Conservation (phyloP, 805 yeast species). For the Candida methanosorbosa region DNA sequence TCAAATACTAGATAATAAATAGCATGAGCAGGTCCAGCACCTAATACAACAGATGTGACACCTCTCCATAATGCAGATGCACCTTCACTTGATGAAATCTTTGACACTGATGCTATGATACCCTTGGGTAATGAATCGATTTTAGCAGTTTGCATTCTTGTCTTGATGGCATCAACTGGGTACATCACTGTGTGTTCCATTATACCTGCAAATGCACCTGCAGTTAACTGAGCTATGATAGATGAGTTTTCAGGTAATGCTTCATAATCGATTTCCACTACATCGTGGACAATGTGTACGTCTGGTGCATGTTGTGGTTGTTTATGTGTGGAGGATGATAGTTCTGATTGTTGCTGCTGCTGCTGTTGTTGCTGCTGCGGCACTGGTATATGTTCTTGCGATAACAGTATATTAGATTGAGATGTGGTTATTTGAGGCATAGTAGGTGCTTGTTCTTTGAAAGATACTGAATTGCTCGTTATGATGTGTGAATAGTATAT, state of each 20-base stretch:
- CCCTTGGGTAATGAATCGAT: slow-evolving; percentile 23
- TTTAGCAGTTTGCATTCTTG: slow-evolving; percentile 73
- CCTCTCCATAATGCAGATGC: slow-evolving; percentile 89
- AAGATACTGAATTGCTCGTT: too few species aligned
- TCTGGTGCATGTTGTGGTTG: too few species aligned
- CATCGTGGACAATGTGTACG: slow-evolving; percentile 8
- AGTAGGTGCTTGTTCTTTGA: too few species aligned
- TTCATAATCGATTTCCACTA: slow-evolving; percentile 72
- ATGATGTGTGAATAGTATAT: too few species aligned
- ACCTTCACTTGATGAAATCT: slow-evolving; percentile 83
- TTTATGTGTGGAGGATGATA: too few species aligned
- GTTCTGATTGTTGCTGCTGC: not conserved
- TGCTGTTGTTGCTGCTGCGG: not conserved
- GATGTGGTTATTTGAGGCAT: too few species aligned
- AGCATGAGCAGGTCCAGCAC: slow-evolving; percentile 99
- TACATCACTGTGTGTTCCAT: slow-evolving; percentile 98
- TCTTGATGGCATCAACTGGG: slow-evolving; percentile 93
- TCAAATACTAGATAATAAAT: slow-evolving; percentile 94
- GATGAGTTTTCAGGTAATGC: slow-evolving; percentile 85
- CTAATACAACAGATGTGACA: slow-evolving; percentile 80
- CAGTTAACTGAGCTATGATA: slow-evolving; percentile 68
- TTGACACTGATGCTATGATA: slow-evolving; percentile 59
- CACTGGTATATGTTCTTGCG: not conserved
- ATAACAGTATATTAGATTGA: too few species aligned
- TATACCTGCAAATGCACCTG: slow-evolving; percentile 98